phyloP scores from a whole-genome alignment of 1,139 yeast genomes.

The Saccharomyces pastorianus region DNA sequence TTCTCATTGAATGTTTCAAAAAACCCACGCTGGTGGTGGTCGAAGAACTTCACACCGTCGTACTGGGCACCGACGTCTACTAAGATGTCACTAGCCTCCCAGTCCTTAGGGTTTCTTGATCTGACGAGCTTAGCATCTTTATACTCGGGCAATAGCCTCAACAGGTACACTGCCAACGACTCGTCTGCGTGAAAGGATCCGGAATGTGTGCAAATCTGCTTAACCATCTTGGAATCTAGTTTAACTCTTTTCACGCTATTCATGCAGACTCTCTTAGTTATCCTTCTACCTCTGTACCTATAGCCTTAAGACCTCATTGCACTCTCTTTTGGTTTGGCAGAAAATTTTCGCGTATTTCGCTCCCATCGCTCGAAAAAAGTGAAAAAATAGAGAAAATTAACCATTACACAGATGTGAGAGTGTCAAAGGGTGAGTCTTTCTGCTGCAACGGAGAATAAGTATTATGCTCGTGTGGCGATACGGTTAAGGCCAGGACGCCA shows the following conservation, averaged over 20 bases:
- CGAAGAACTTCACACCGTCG: slow-evolving; percentile 80
- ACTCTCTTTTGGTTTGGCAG: neutral
- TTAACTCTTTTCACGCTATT: slow-evolving; percentile 16
- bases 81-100: slow-evolving; percentile 85
- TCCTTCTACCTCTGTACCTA: neutral
- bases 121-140: slow-evolving; percentile 62
- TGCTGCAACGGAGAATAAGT: neutral
- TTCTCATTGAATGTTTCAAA: slow-evolving; percentile 52
- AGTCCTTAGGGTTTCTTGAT: slow-evolving; percentile 71
- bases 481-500: neutral
- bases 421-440: neutral
- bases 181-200: slow-evolving; percentile 98
- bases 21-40: slow-evolving; percentile 89
- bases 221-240: slow-evolving; percentile 12
- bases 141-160: slow-evolving; percentile 64
- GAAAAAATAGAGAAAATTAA: neutral
- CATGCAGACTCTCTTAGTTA: slow-evolving; percentile 7
- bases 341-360: neutral
- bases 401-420: neutral
- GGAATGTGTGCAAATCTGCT: slow-evolving; percentile 81
- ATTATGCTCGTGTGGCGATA: neutral
- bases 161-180: slow-evolving; percentile 87
- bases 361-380: neutral
- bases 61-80: slow-evolving; percentile 92
- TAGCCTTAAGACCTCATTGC: neutral